Conservation (phyloP, 2,329 filamentous ascomycete species). For the Sphaerulina vaccinii region DNA sequence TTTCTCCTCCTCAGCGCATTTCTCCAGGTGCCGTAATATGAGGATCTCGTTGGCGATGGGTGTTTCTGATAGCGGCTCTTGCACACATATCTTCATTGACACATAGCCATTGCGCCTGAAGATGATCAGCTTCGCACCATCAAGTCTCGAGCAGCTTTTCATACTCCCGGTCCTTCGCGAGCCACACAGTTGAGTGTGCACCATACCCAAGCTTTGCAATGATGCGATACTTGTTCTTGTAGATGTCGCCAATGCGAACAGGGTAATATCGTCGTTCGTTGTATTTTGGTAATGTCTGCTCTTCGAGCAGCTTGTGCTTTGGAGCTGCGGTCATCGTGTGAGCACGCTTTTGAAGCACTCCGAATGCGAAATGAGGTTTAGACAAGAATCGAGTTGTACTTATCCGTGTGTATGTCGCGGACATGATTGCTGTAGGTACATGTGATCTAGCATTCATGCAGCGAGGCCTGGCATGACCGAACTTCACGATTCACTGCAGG, state of each 20-base stretch:
- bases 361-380: no score
- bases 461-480: no score
- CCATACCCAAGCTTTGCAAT: slow-evolving; percentile 46
- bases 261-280: slow-evolving; percentile 37
- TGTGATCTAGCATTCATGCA: no score
- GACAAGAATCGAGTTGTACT: no score
- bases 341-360: no score
- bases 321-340: no score
- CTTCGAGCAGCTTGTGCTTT: slow-evolving; percentile 15
- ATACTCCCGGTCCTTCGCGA: slow-evolving; percentile 39
- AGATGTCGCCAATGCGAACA: slow-evolving; percentile 36
- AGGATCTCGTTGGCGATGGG: slow-evolving; percentile 5
- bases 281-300: slow-evolving; percentile 20
- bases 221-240: slow-evolving; percentile 38
- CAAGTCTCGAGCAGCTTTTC: neutral
- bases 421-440: no score
- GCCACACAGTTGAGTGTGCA: slow-evolving; percentile 43
- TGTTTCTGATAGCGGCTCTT: neutral
- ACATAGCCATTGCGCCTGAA: neutral
- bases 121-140: neutral
- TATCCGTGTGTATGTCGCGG: no score
- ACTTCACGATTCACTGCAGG: no score
- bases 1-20: neutral
- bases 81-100: slow-evolving; percentile 8
- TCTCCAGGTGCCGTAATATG: neutral